phyloP scores from a whole-genome alignment of 139 green algal genomes.

The Chlorella sp. region DNA sequence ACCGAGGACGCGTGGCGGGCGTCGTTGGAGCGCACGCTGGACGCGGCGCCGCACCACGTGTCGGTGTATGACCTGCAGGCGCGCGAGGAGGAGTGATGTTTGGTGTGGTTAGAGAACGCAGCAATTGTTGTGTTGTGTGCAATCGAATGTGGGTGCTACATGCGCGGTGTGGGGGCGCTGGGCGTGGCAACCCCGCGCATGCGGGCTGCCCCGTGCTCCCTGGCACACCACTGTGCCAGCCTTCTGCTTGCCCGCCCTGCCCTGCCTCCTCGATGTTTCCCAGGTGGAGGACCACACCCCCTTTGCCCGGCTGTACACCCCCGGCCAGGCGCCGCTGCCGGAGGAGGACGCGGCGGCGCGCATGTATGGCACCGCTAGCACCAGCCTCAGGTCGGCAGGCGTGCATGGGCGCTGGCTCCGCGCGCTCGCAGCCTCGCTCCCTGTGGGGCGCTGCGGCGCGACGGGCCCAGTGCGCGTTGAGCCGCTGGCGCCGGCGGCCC shows the following conservation, averaged over 20 bases:
- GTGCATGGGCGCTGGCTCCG: too few relatives aligned
- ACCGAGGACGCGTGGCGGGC: constrained; percentile 63
- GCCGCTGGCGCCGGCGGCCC: too few relatives aligned
- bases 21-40: constrained; percentile 68
- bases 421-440: too few relatives aligned
- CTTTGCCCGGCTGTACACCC: constrained; percentile 81
- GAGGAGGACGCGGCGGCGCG: constrained; percentile 62
- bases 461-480: too few relatives aligned
- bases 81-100: background rate
- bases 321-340: constrained; percentile 64
- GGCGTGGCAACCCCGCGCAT: too few relatives aligned
- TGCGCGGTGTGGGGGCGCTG: background rate
- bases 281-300: constrained; percentile 91
- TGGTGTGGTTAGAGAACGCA: background rate
- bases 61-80: constrained; percentile 96
- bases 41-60: constrained; percentile 75
- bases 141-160: background rate
- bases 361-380: constrained; percentile 81
- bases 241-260: too few relatives aligned
- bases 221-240: too few relatives aligned
- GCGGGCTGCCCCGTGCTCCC: too few relatives aligned
- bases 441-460: too few relatives aligned
- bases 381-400: too few relatives aligned
- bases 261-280: background rate
- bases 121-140: background rate